Evolutionary conservation across 225 moss, liverwort and hornwort genomes (phyloP).

Genomic region (Marchantia paleacea): DNA sequence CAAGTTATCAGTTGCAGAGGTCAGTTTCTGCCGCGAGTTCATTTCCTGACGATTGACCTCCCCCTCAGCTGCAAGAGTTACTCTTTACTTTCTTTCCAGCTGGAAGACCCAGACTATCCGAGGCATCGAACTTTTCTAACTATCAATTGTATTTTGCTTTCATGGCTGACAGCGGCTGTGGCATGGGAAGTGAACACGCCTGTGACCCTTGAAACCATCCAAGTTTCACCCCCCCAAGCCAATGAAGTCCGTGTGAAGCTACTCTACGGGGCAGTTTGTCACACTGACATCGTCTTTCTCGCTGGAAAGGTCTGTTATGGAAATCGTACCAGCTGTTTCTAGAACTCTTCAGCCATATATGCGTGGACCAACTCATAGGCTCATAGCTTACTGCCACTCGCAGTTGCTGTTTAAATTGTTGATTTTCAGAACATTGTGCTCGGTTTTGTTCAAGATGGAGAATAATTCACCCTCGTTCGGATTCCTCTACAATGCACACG

Average conservation of each 20-base stretch:
- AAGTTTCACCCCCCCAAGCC: constrained; percentile 31
- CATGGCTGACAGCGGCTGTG: constrained; percentile 29
- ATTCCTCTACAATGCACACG: not conserved
- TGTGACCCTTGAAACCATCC: constrained; percentile 21
- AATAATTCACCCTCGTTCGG: no score
- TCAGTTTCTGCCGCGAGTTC: not conserved
- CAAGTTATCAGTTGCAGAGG: constrained; percentile 4
- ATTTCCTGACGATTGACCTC: not conserved
- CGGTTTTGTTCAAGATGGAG: no score
- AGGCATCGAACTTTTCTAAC: not conserved
- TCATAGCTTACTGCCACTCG: no score
- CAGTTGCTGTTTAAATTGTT: no score
- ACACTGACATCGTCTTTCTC: not conserved
- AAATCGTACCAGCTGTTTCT: no score
- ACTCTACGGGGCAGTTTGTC: constrained; percentile 27
- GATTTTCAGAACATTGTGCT: no score
- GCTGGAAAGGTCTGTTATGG: not conserved
- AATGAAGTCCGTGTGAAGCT: constrained; percentile 38
- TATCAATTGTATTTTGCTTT: not conserved
- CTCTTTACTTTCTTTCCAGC: not conserved
- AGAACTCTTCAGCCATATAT: no score
- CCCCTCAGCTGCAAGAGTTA: not conserved
- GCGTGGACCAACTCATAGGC: no score
- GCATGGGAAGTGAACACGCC: constrained; percentile 27
- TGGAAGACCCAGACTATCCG: not conserved